Conservation (phyloP, 148 eudicot genomes). For the Arctostaphylos glauca region DNA sequence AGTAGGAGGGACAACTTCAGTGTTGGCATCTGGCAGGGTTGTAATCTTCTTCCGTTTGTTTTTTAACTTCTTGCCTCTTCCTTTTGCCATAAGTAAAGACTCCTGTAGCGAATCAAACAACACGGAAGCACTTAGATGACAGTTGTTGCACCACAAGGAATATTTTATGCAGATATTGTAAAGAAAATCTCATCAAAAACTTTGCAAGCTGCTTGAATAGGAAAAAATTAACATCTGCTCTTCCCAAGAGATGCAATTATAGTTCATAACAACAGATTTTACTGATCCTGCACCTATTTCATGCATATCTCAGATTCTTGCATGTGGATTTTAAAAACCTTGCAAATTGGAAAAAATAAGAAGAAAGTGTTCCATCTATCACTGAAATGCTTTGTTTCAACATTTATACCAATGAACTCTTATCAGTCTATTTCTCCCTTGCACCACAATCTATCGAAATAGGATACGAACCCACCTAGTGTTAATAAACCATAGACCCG, state of each 20-base stretch:
- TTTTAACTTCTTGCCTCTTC: constrained; percentile 14
- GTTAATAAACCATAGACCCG: neutral
- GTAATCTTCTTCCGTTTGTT: constrained; percentile 1
- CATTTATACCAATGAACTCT: neutral
- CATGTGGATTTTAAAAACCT: neutral
- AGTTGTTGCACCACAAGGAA: neutral
- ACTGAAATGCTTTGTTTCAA: neutral
- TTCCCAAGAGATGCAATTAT: neutral
- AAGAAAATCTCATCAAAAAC: neutral
- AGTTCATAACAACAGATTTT: neutral
- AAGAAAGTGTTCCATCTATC: neutral
- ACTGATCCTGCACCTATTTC: neutral
- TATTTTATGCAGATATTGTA: neutral
- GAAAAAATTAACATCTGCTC: constrained; percentile 2
- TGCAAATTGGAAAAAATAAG: neutral
- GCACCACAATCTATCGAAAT: neutral
- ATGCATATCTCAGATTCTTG: neutral
- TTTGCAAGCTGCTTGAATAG: neutral
- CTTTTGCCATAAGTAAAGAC: constrained; percentile 22
- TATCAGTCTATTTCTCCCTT: neutral
- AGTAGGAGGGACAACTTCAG: constrained; percentile 3
- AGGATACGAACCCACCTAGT: neutral
- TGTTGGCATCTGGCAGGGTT: constrained; percentile 7
- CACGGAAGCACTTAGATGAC: constrained; percentile 3
- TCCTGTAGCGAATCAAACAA: constrained; percentile 15